Conservation (phyloP, 1,139 yeast species). For the Chernovozyma aurita region DNA sequence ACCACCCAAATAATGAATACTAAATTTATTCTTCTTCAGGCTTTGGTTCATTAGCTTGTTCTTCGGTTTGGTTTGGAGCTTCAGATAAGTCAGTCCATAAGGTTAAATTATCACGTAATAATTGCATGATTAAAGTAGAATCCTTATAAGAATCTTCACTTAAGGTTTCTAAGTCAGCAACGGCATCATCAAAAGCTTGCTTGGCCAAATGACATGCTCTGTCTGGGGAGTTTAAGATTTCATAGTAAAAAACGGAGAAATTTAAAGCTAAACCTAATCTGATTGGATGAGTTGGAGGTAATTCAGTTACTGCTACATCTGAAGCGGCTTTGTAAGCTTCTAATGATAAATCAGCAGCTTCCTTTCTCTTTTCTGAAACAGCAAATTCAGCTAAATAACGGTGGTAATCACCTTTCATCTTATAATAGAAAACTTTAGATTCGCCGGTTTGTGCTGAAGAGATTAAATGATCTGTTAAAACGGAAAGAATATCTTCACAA, state of each 20-base stretch:
- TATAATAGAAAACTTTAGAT: conserved; percentile 95
- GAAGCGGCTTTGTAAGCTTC: conserved; percentile 95
- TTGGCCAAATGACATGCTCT: conserved; percentile 98
- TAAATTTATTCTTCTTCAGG: conserved; percentile 33
- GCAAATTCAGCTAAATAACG: conserved; percentile 98
- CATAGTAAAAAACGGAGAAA: conserved; percentile 97
- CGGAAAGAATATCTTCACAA: conserved; percentile 89
- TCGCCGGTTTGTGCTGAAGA: conserved; percentile 96
- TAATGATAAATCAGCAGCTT: conserved; percentile 86
- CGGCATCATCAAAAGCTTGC: conserved; percentile 98
- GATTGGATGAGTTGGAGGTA: conserved; percentile 98
- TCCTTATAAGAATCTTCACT: conserved; percentile 98
- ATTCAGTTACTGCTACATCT: conserved; percentile 93
- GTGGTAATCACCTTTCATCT: conserved; percentile 99
- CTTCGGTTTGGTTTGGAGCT: conserved; percentile 63
- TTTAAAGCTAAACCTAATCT: conserved; percentile 96
- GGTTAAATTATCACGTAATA: conserved; percentile 95
- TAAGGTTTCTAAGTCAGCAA: conserved; percentile 95
- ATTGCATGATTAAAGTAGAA: conserved; percentile 97
- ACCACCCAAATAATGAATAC: neutral
- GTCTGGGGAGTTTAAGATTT: conserved; percentile 95
- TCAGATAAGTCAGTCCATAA: conserved; percentile 98
- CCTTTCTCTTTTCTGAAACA: conserved; percentile 83
- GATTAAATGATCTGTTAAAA: conserved; percentile 83
- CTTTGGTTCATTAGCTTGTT: conserved; percentile 34